These are phyloP conservation scores for Penicillium bovifimosum DNA, from an alignment of 495 filamentous ascomycete species.

Conservation along the genomic window DNA sequence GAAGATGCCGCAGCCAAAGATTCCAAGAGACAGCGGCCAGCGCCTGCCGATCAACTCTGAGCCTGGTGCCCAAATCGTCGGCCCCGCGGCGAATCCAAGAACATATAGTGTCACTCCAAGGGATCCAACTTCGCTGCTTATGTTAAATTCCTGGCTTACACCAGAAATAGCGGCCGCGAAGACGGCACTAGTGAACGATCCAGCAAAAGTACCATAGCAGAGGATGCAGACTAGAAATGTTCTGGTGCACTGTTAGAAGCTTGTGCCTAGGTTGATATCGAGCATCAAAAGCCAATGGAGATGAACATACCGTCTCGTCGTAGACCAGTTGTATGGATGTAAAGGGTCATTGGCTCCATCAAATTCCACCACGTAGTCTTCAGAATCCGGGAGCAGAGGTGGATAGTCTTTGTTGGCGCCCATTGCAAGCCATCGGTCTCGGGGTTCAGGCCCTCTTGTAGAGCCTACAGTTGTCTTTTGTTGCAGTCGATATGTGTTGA, in stretches of 20 bases:
- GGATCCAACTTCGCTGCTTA: constrained; percentile 42
- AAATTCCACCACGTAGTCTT: constrained; percentile 53
- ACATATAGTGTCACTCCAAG: constrained; percentile 49
- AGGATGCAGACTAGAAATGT: constrained; percentile 20
- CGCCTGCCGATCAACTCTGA: constrained; percentile 67
- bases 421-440: constrained; percentile 27
- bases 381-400: constrained; percentile 35
- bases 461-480: constrained; percentile 28
- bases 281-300: not conserved
- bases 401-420: constrained; percentile 38
- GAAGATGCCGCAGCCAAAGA: constrained; percentile 47
- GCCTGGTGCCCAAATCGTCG: constrained; percentile 56
- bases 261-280: not conserved
- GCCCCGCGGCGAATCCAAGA: constrained; percentile 47
- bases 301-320: constrained; percentile 20
- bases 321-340: constrained; percentile 47
- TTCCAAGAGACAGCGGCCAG: constrained; percentile 44
- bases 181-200: constrained; percentile 45
- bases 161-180: constrained; percentile 45
- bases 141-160: constrained; percentile 39
- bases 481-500: constrained; percentile 29
- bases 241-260: not conserved
- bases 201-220: constrained; percentile 41
- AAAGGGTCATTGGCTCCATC: constrained; percentile 5
- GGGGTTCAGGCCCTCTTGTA: constrained; percentile 19